Conservation (phyloP, 1,139 yeast species). For the Candida sp. region DNA sequence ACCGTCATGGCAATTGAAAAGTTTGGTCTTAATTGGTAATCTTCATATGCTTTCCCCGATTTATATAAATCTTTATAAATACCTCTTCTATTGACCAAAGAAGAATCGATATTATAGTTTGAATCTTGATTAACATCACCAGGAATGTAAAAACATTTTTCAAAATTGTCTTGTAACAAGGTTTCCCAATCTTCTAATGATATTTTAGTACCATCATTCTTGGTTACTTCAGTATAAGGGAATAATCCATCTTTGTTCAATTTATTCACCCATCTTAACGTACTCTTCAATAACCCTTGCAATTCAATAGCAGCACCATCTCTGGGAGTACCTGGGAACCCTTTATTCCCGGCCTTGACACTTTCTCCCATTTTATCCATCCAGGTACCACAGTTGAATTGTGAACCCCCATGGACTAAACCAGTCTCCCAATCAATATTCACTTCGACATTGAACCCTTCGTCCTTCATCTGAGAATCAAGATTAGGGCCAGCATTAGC, state of each 20-base stretch:
- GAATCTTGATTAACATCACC: constrained; percentile 47
- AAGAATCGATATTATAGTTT: constrained; percentile 57
- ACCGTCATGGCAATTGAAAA: constrained; percentile 90
- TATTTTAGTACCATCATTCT: constrained; percentile 55
- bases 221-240: constrained; percentile 49
- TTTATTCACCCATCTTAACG: constrained; percentile 73
- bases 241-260: constrained; percentile 55
- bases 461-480: constrained; percentile 90
- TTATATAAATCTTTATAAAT: constrained; percentile 84
- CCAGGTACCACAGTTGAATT: constrained; percentile 97
- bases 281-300: constrained; percentile 81
- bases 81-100: constrained; percentile 82
- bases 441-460: constrained; percentile 85
- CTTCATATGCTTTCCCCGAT: constrained; percentile 87
- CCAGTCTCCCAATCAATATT: constrained; percentile 90
- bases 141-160: constrained; percentile 76
- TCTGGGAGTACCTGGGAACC: constrained; percentile 95
- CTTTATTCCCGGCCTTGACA: constrained; percentile 74
- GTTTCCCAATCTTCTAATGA: constrained; percentile 66
- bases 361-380: constrained; percentile 99
- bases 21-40: constrained; percentile 90
- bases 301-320: constrained; percentile 97
- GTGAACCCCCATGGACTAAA: constrained; percentile 86
- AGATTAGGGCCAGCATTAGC: constrained; percentile 91
- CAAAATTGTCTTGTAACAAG: constrained; percentile 70